Evolutionary conservation across 257 asterid genomes (phyloP), one percentile per base, ranked within the genome.

Genomic region (Solanum neorickii): DNA sequence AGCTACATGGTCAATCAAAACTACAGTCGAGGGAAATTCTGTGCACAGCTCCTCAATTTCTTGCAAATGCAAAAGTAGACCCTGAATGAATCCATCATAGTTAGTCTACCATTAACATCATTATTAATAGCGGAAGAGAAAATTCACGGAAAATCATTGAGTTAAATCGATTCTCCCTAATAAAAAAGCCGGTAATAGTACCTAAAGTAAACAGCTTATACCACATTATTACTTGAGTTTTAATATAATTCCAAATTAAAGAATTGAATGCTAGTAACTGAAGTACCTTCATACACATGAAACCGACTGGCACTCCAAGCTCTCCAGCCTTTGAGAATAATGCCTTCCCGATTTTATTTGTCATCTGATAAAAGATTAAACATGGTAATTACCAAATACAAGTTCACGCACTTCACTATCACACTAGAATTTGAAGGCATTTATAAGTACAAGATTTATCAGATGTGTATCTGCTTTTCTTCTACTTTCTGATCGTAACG

Each of bases 221-320:
- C 20, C 20, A 80, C 68, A 29, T 80, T 29, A 47, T 27, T 47
- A 16, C 27, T 5, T 47, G 44, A 80, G 68, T 49, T 47, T 1
- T 80, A 31, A 62, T 44, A 9, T 11, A 20, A 47, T 33, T 52
- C 13, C 75, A 3, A 16, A 68, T 68, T 6, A 2, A 27, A 59
- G 47, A 4, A 37, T 69, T 46, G 13, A 21, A 73, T 42, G 33
- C 83, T 80, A 49, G 73, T 78, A 65, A 83, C 47, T 39, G 31
- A 77, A 47, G 68, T 88, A 94, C 99, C 97, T 96, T 94, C 94
- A 89, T 94, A 92, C 98, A 96, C 98, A 94, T 94, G 95, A 96
- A 94, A 82, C 99, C 98, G 82, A 96, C 98, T 39, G 98, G 94
- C 18, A 88, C 94, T 42, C 98, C 96, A 72, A 93, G 98, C 88